Evolutionary conservation across 1,284 basidiomycete genomes (phyloP).

Genomic region (Sparassis latifolia): DNA sequence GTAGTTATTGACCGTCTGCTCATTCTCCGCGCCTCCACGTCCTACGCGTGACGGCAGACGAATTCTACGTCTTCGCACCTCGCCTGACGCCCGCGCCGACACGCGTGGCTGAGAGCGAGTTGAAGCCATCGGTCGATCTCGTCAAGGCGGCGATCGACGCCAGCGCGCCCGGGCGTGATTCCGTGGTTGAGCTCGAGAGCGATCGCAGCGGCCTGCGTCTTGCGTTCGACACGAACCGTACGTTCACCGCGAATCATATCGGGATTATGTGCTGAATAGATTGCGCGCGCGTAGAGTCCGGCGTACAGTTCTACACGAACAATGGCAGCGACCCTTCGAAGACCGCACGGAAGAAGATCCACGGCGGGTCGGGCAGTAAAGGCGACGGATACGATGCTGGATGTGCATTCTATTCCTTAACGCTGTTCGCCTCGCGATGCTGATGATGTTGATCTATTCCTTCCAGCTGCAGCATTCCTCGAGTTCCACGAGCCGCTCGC

Average conservation of each 20-base stretch:
- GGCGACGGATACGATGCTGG: conserved; percentile 54
- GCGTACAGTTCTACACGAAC: conserved; percentile 70
- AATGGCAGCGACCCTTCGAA: conserved; percentile 39
- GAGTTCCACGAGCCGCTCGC: conserved; percentile 65
- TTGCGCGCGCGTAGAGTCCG: conserved; percentile 43
- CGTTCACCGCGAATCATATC: not conserved
- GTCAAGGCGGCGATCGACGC: conserved; percentile 40
- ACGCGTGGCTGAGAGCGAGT: conserved; percentile 24
- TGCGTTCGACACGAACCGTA: conserved; percentile 64
- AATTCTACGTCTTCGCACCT: conserved; percentile 54
- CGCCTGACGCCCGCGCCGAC: conserved; percentile 34
- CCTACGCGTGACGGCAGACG: conserved; percentile 34
- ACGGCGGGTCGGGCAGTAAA: conserved; percentile 60
- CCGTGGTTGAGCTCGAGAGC: conserved; percentile 49
- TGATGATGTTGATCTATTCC: not conserved
- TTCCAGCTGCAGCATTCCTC: conserved; percentile 58
- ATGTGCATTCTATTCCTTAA: conserved; percentile 31
- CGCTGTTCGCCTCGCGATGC: not conserved
- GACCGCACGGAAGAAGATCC: conserved; percentile 63
- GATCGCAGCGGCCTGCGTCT: conserved; percentile 54
- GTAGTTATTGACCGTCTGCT: not conserved
- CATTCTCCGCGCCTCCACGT: not conserved
- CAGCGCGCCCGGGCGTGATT: conserved; percentile 16
- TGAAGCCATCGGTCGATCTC: conserved; percentile 35
- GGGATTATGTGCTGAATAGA: not conserved